Conservation (phyloP, 2,329 filamentous ascomycete species). For the Ambrosiella xylebori region DNA sequence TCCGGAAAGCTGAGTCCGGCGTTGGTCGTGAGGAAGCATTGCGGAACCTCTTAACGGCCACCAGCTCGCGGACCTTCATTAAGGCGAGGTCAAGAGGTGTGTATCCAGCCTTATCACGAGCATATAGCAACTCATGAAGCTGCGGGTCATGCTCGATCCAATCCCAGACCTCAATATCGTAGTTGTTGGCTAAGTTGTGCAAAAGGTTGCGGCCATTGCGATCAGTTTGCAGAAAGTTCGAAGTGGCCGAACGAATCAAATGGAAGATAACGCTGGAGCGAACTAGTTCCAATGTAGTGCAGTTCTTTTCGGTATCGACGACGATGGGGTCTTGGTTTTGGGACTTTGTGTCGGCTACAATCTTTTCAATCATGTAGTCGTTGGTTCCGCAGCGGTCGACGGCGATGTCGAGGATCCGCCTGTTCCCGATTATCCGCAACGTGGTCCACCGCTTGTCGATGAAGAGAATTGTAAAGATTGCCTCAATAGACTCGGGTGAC, state of each 20-base stretch:
- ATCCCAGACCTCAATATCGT: background rate
- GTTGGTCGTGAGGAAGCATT: background rate
- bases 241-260: background rate
- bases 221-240: background rate
- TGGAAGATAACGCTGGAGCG: background rate
- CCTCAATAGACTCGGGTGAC: background rate
- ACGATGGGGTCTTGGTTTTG: background rate
- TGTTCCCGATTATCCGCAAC: background rate
- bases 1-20: background rate
- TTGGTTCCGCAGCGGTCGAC: background rate
- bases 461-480: background rate
- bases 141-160: background rate
- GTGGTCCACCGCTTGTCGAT: background rate
- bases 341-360: background rate
- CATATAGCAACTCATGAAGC: background rate
- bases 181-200: background rate
- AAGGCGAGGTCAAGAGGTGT: conserved; percentile 2
- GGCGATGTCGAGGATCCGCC: background rate
- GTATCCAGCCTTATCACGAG: background rate
- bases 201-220: background rate
- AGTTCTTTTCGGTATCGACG: background rate
- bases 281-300: background rate
- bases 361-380: background rate
- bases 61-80: background rate
- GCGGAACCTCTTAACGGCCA: background rate